Percentiles rank a stretch among this genome's conserved stretches.
phyloP scores from a whole-genome alignment of 805 yeast genomes.

The Zygoascus flipseniorum region DNA sequence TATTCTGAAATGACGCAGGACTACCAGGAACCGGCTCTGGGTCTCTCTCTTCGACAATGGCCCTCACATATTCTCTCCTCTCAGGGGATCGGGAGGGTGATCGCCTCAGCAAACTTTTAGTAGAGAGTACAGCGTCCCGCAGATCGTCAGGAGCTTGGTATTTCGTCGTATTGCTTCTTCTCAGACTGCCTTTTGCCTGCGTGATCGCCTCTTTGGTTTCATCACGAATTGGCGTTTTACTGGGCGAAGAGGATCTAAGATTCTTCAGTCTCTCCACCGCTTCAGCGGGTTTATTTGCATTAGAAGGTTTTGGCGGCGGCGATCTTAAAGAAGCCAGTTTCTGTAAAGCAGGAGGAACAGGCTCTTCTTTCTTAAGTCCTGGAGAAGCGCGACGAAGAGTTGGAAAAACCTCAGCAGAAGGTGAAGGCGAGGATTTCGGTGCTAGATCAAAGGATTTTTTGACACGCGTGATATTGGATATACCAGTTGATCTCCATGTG shows the following conservation, averaged over 20 bases:
- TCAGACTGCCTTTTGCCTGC: slow-evolving; percentile 14
- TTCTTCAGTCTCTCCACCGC: slow-evolving; percentile 13
- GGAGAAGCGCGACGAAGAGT: neutral
- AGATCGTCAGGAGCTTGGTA: slow-evolving; percentile 15
- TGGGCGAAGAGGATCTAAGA: slow-evolving; percentile 13
- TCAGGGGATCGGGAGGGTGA: neutral
- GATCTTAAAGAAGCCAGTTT: slow-evolving; percentile 9
- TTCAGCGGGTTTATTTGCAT: slow-evolving; percentile 10
- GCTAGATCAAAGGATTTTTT: neutral
- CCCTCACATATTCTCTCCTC: neutral
- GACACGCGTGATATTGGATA: neutral
- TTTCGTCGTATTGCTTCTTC: slow-evolving; percentile 10
- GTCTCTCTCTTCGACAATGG: neutral
- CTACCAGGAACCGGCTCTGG: neutral
- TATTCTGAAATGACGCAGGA: slow-evolving; percentile 7
- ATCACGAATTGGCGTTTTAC: slow-evolving; percentile 7
- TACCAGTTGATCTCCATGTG: neutral
- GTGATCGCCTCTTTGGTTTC: slow-evolving; percentile 14
- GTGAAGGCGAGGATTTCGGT: neutral
- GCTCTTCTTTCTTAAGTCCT: slow-evolving; percentile 1
- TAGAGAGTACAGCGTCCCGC: slow-evolving; percentile 11
- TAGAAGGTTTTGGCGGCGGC: slow-evolving; percentile 6
- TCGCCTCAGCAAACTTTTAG: slow-evolving; percentile 10
- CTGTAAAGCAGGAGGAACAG: slow-evolving; percentile 13
- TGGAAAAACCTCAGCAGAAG: neutral